Evolutionary conservation across 257 asterid species (phyloP).

Genomic region (Rehmannia glutinosa): DNA sequence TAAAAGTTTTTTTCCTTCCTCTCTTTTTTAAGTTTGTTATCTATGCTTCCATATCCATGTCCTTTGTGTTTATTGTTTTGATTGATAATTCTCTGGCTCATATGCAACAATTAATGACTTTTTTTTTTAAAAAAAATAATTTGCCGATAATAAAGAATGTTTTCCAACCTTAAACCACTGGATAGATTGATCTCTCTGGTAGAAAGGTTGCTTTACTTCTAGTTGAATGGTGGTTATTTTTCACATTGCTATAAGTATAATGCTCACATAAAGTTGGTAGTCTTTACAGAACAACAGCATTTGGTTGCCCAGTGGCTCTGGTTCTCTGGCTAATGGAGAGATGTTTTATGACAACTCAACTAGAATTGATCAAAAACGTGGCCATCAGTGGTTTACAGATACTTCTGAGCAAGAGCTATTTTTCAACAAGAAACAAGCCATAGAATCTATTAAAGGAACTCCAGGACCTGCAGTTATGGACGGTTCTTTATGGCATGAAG

Average conservation of each 20-base stretch:
- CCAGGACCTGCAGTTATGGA: slow-evolving; percentile 31
- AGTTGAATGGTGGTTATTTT: neutral
- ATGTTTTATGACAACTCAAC: slow-evolving; percentile 30
- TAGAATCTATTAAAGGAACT: slow-evolving; percentile 33
- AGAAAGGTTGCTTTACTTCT: neutral
- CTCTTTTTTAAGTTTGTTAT: neutral
- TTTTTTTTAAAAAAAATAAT: neutral
- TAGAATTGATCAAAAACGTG: slow-evolving; percentile 49
- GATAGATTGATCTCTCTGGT: neutral
- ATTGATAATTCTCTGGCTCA: neutral
- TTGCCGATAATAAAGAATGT: no score
- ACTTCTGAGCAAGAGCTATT: slow-evolving; percentile 35
- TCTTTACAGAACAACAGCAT: slow-evolving; percentile 45
- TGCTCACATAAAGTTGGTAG: slow-evolving; percentile 23
- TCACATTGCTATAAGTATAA: neutral
- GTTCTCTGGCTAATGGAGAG: slow-evolving; percentile 42
- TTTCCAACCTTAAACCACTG: slow-evolving; percentile 6
- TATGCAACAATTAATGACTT: neutral
- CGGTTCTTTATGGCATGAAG: slow-evolving; percentile 32
- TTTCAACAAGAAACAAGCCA: slow-evolving; percentile 60
- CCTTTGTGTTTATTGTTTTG: neutral
- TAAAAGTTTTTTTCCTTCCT: neutral
- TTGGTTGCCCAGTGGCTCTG: slow-evolving; percentile 42
- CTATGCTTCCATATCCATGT: neutral
- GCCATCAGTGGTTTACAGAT: slow-evolving; percentile 42